phyloP scores from a whole-genome alignment of 106 monocot species.

The Iris macrosiphon region DNA sequence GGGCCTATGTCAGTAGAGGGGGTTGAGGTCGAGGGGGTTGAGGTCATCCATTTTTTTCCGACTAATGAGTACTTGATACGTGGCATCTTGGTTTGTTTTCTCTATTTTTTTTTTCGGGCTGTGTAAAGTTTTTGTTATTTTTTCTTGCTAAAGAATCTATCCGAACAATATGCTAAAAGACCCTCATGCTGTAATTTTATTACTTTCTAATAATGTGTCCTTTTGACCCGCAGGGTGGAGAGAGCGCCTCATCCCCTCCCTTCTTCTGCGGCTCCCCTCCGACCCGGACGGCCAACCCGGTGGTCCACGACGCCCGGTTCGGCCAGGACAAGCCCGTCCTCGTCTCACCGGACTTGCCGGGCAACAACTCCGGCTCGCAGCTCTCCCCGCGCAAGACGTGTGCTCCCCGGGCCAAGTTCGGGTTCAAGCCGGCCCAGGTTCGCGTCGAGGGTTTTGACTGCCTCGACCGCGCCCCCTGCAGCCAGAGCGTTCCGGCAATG shows the following conservation, averaged over 20 bases:
- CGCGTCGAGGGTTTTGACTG: slow-evolving; percentile 49
- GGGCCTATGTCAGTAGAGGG: no score
- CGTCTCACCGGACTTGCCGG: background rate
- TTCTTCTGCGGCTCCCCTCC: slow-evolving; percentile 68
- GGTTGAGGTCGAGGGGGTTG: no score
- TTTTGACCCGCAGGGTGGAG: slow-evolving; percentile 7
- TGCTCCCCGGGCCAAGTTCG: slow-evolving; percentile 7
- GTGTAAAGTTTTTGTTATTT: no score
- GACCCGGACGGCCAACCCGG: slow-evolving; percentile 44
- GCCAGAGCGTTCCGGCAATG: slow-evolving; percentile 27
- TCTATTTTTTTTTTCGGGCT: no score
- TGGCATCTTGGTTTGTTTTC: no score
- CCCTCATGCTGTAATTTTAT: no score
- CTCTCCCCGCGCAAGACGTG: background rate
- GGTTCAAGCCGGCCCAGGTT: slow-evolving; percentile 23
- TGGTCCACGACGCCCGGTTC: slow-evolving; percentile 58
- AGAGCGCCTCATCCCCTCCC: slow-evolving; percentile 25
- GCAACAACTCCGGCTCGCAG: slow-evolving; percentile 1
- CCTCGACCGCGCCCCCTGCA: slow-evolving; percentile 16
- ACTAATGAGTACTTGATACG: no score
- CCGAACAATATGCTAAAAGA: background rate
- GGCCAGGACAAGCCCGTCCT: slow-evolving; percentile 12
- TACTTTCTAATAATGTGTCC: background rate
- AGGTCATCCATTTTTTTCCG: no score
- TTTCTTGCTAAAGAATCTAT: no score